phyloP scores from a whole-genome alignment of 352 stramenopile genomes.

The Nothophytophthora sp. region DNA sequence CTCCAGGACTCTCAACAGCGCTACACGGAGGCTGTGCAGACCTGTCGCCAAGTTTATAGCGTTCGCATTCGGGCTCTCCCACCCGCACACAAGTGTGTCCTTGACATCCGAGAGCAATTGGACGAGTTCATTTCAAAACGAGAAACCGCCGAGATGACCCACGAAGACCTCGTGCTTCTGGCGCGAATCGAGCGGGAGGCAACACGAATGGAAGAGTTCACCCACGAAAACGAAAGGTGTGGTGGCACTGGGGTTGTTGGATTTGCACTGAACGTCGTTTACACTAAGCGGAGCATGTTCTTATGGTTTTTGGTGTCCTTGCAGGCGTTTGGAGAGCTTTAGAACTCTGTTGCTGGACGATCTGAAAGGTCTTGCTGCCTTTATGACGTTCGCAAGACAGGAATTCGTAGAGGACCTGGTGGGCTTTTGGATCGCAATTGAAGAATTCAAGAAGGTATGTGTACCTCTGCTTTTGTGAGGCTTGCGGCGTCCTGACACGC shows the following conservation, averaged over 20 bases:
- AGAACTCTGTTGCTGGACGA: slow-evolving; percentile 41
- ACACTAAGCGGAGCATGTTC: not conserved
- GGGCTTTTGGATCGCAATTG: slow-evolving; percentile 62
- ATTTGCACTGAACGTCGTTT: not conserved
- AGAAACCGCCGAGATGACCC: slow-evolving; percentile 32
- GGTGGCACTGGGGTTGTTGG: not conserved
- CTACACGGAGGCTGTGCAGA: slow-evolving; percentile 26
- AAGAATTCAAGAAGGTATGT: slow-evolving; percentile 49
- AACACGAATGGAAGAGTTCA: slow-evolving; percentile 17
- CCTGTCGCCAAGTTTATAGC: slow-evolving; percentile 20
- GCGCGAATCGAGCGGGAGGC: slow-evolving; percentile 16
- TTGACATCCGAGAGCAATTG: slow-evolving; percentile 20
- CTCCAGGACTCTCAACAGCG: slow-evolving; percentile 15
- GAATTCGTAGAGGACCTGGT: slow-evolving; percentile 65
- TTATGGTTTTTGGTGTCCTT: not conserved
- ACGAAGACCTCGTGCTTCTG: slow-evolving; percentile 32
- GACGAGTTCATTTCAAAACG: slow-evolving; percentile 41
- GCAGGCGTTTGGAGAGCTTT: slow-evolving; percentile 38
- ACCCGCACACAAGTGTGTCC: slow-evolving; percentile 12
- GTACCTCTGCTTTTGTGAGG: not conserved
- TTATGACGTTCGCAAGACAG: slow-evolving; percentile 41
- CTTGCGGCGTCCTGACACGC: too few species aligned
- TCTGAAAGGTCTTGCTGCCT: slow-evolving; percentile 23
- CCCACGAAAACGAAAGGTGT: slow-evolving; percentile 35
- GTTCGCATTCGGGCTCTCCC: slow-evolving; percentile 10